Base-by-base conservation (phyloP, 805 yeast species). In the Teunomyces lycoperdinae region DNA sequence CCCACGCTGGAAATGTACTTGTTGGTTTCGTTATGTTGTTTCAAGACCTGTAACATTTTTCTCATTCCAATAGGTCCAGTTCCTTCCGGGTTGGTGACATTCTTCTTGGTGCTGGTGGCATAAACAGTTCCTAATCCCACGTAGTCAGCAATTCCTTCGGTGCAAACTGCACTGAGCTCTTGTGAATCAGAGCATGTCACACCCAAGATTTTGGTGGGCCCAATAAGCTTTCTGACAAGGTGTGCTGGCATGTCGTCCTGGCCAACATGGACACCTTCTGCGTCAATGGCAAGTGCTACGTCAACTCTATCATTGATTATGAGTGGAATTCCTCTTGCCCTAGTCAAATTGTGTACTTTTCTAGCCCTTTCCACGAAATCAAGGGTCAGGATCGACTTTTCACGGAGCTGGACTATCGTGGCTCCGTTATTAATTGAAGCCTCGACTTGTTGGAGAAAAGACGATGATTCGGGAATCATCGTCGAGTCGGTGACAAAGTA, bases 211-310 rank as follows among this genome's bases (percentile, higher is more conserved):
- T 85, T 89, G 47, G 80, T 76, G 0, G 84, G 80, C 0, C 97
- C 96, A 9, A 89, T 64, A 29, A 89, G 58, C 56, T 70, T 59
- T 32, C 97, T 67, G 1, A 81, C 94, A 33, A 75, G 56, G 1
- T 57, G 57, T 1, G 81, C 81, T 9, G 78, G 77, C 88, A 90
- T 87, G 61, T 90, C 97, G 45, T 84, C 90, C 63, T 90, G 97
- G 0, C 97, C 97, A 16, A 90, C 88, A 68, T 90, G 97, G 7
- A 91, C 85, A 31, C 96, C 96, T 53, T 89, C 96, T 2, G 96
- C 96, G 55, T 79, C 94, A 47, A 89, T 75, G 0, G 97, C 97
- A 39, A 91, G 68, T 0, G 96, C 97, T 9, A 91, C 89, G 60
- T 90, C 97, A 2, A 89, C 77, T 44, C 97, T 70, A 59, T 90